phyloP scores from a whole-genome alignment of 208 protist genomes.

The Hexamita inflata region DNA sequence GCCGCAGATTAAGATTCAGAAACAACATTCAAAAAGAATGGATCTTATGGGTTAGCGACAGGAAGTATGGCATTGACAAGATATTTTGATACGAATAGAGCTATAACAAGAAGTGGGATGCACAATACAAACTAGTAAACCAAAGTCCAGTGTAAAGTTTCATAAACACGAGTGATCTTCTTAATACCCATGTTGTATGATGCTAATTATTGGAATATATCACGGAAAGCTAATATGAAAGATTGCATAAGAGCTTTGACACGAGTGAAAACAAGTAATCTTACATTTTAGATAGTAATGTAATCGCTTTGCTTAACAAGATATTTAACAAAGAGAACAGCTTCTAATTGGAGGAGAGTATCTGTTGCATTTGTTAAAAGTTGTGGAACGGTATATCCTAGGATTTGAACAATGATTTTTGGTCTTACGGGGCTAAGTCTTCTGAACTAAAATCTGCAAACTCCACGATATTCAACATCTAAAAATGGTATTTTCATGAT shows the following conservation, averaged over 20 bases:
- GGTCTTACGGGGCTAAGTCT: neutral
- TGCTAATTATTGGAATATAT: neutral
- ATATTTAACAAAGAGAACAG: neutral
- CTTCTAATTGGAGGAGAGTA: neutral
- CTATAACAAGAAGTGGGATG: neutral
- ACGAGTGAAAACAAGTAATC: neutral
- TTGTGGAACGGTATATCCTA: neutral
- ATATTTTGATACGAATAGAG: neutral
- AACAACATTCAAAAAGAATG: neutral
- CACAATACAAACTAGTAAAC: neutral
- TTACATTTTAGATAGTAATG: neutral
- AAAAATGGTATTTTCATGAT: neutral
- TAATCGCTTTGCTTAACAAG: neutral
- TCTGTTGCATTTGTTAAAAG: neutral
- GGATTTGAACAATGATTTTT: neutral
- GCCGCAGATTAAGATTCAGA: neutral
- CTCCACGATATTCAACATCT: neutral
- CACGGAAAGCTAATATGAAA: neutral
- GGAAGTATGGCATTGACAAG: neutral
- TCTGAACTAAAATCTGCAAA: neutral
- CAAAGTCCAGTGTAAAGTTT: neutral
- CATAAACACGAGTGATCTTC: neutral
- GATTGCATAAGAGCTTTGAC: neutral
- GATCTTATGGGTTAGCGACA: neutral
- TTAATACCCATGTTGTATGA: neutral